Evolutionary conservation across 2,329 filamentous ascomycete genomes (phyloP), one percentile per base, ranked within the genome.

Genomic region (Shiraia sp.): DNA sequence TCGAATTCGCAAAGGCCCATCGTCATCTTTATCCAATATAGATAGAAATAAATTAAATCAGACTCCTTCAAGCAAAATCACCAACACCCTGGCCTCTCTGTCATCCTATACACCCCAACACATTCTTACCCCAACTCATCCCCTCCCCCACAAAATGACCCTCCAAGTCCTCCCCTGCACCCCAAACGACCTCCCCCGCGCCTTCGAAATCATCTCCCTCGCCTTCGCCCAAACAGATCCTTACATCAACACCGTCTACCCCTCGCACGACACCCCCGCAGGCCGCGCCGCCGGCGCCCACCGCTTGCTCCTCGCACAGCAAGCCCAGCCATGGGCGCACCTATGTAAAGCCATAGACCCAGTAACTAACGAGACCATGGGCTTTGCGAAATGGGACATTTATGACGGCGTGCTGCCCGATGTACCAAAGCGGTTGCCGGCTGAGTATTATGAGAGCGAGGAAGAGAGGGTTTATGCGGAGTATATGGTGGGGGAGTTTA

Each of bases 231-330:
- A 43, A 13, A 34, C 34, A 10, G 38, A 52, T 25, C 24, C 31
- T 3, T 49, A 49, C 36, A 23, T 46, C 35, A 35, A 46, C 9
- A 14, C 41, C 23, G 45, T 49, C 2, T 52, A 27, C 15, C 49
- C 45, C 10, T 14, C 31, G 8, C 49, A 46, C 32, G 17, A 35
- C 14, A 46, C 41, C 12, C 27, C 39, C n/a, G 14, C 16, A 10
- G 45, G 49, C 15, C 36, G 37, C 7, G 32, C 10, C 5, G 28
- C 9, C 3, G 47, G 47, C 5, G 39, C 15, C 15, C 36, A 48
- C 16, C 40, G 47, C 15, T n/a, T 44, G 29, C 36, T 47, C 8
- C 24, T 8, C 7, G 10, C 26, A 7, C 25, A 25, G 8, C 10
- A 33, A 16, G 22, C 22, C 4, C 27, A 45, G 19, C 35, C 27